These are phyloP conservation scores for Saposhnikovia divaricata DNA, from an alignment of 129 eudicot species.

Conservation along the genomic window DNA sequence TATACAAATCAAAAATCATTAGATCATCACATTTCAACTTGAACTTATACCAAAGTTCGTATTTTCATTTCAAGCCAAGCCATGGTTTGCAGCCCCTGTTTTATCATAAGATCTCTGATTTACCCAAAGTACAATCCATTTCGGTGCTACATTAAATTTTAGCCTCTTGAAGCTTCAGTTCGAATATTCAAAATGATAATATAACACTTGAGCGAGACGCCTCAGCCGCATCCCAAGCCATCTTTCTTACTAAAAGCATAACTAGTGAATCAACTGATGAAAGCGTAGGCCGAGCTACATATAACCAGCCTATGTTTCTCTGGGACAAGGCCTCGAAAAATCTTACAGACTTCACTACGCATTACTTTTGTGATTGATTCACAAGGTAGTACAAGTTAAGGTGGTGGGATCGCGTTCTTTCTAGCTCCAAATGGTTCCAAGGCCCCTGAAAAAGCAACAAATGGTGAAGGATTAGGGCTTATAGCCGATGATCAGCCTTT, in stretches of 20 bases:
- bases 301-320: conserved; percentile 18
- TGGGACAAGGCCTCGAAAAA: conserved; percentile 20
- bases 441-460: not conserved
- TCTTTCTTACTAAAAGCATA: conserved; percentile 23
- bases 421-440: conserved; percentile 36
- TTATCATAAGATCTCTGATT: conserved; percentile 6
- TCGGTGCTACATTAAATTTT: conserved; percentile 19
- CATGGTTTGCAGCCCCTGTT: not conserved
- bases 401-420: conserved; percentile 37
- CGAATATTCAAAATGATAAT: not conserved
- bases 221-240: not conserved
- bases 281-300: conserved; percentile 24
- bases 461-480: not conserved
- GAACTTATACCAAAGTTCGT: not conserved
- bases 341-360: conserved; percentile 30
- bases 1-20: too few relatives aligned
- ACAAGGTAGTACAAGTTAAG: not conserved
- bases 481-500: not conserved
- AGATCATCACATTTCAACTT: too few relatives aligned
- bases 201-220: conserved; percentile 7
- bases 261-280: not conserved
- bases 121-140: conserved; percentile 6
- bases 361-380: conserved; percentile 31
- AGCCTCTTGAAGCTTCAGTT: conserved; percentile 5
- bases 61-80: not conserved